Base-by-base conservation (phyloP, 2,329 filamentous ascomycete species). In the Ilyonectria mors-panacis region DNA sequence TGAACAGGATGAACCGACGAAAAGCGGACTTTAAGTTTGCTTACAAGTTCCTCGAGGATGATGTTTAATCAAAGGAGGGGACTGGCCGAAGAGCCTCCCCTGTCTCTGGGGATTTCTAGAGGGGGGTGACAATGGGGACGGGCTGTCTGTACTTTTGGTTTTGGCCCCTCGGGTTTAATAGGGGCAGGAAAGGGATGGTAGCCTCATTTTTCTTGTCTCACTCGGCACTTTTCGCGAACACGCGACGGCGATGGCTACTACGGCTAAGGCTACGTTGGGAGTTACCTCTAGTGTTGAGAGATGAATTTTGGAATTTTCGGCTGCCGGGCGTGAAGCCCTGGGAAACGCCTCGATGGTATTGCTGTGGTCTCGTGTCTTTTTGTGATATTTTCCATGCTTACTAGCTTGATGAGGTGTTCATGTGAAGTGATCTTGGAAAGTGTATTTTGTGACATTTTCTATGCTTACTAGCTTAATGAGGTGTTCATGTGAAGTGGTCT, bases 21-120 rank as follows among this genome's bases (percentile, higher is more conserved):
- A 98, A 98, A 86, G 95, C 94, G 63, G 95, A 98, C 81, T 98
- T 98, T 86, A 97, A 97, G 84, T 98, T 98, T 83, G 93, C 94
- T 67, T 98, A 98, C 86, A 97, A 97, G 83, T 98, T 96, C 83
- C 88, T 98, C 73, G 95, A 98, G 82, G 95, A 98, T 79, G 95
- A 98, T 82, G 88, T 97, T 76, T 92, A 76, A 76, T 59, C 48
- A 19, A 37, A 42, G 48, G 13, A 51, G 23, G 42, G 42, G 39
- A 42, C 44, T 60, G 19, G 37, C 39, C 45, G 55, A 19, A 23
- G 9, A 26, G 39, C 57, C 37, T 55, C 13, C 37, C 21, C 44
- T 59, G 33, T 35, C 54, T 59, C 48, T 33, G 61, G 35, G 28
- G 12, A 35, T 61, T 37, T 21, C 47, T n/a, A 28, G 59, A 19